Base-by-base conservation (phyloP, 2,329 filamentous ascomycete species). In the Claviceps citrina region DNA sequence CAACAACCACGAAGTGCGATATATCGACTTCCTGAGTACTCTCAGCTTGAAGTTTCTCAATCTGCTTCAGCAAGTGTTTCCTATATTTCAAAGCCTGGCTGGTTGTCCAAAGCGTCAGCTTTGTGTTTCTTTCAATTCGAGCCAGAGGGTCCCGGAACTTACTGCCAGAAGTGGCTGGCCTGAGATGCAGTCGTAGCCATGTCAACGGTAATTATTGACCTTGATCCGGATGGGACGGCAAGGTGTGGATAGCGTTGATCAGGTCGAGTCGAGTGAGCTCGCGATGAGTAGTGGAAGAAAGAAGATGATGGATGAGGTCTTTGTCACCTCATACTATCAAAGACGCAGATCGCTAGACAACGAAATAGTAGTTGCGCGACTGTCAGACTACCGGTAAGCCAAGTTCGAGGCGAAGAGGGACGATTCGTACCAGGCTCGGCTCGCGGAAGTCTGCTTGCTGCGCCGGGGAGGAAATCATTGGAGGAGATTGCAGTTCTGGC, bases 11-110 rank as follows among this genome's bases (percentile, higher is more conserved):
- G 40, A 68, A 66, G 25, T 61, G 61, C 30, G 57, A 53, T n/a
- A 62, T 47, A 40, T 65, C 62, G 24, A 61, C 54, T 13, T 56
- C 58, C 30, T 55, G 53, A 35, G 50, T 51, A 24, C 49, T 50
- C 26, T 56, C 55, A 41, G 55, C 56, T 41, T 61, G 60, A 12
- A 68, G 54, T 47, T 60, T 60, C 20, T 65, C 60, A 30, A 68
- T 50, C 43, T 67, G 61, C 49, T 63, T 66, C 40, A 55, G 48
- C 40, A 69, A 52, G 41, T 59, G 54, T 47, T 59, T 65, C 45
- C 63, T 63, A 31, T 65, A 41, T 50, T 64, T 69, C 43, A 62
- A 52, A 40, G 64, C 64, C 38, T 59, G 49, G 42, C 66, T 69
- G 46, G 36, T 47, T 6, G 38, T 19, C 7, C 20, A 9, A 13